Evolutionary conservation across 495 filamentous ascomycete genomes (phyloP).

Genomic region (Trichoderma asperelloides): DNA sequence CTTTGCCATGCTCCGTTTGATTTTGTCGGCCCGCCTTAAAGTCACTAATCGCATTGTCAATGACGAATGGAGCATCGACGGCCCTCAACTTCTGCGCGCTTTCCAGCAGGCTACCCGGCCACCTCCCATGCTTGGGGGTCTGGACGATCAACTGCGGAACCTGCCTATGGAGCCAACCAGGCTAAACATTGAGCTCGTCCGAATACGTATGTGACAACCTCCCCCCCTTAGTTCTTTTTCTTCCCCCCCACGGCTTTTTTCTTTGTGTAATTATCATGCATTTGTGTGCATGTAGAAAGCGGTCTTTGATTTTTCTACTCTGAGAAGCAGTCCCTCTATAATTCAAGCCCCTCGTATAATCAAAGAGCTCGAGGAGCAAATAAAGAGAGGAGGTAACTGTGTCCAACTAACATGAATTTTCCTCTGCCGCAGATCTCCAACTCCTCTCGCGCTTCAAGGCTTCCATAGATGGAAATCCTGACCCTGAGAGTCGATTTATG

Average conservation of each 20-base stretch:
- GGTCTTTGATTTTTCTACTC: no score
- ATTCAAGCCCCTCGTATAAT: no score
- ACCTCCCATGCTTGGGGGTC: slow-evolving; percentile 12
- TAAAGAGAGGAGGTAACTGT: background rate
- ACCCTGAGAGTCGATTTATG: slow-evolving; percentile 26
- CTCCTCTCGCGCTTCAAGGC: slow-evolving; percentile 40
- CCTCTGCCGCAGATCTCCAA: slow-evolving; percentile 50
- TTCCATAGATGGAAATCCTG: slow-evolving; percentile 28
- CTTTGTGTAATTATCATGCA: background rate
- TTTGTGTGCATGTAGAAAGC: background rate
- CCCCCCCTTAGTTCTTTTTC: background rate
- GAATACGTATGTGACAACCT: slow-evolving; percentile 22
- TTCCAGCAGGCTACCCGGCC: background rate
- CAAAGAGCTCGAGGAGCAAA: background rate
- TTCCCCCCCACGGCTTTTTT: background rate
- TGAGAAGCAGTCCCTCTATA: no score
- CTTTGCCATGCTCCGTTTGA: background rate
- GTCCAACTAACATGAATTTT: background rate
- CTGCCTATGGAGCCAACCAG: slow-evolving; percentile 16
- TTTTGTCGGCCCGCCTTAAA: background rate
- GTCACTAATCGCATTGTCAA: background rate
- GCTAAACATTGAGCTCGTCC: slow-evolving; percentile 22
- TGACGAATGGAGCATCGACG: slow-evolving; percentile 9
- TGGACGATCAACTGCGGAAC: slow-evolving; percentile 11
- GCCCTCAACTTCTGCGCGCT: background rate